Conservation (phyloP, 176 grass and related monocot species). For the bread wheat (Triticum aestivum) region IWGSC_CS_RefSeq_v2.1 NC_057806.1:622712369-622712868, state of each 20-base stretch:
- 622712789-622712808: slow-evolving; percentile 13
- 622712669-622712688: not conserved
- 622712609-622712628: slow-evolving; percentile 40
- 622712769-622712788: slow-evolving; percentile 1
- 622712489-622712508: not conserved
- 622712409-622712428: slow-evolving; percentile 6
- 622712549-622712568: slow-evolving; percentile 27
- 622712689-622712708: slow-evolving; percentile 23
- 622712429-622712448: slow-evolving; percentile 61
- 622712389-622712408: slow-evolving; percentile 48
- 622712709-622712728: slow-evolving; percentile 33
- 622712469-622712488: slow-evolving; percentile 68
- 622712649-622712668: slow-evolving; percentile 16
- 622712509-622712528: not conserved
- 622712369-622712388: slow-evolving; percentile 64
- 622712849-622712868: not conserved
- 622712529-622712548: slow-evolving; percentile 4
- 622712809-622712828: not conserved
- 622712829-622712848: slow-evolving; percentile 13
- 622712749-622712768: slow-evolving; percentile 3
- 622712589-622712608: slow-evolving; percentile 49
- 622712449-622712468: slow-evolving; percentile 76
- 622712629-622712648: slow-evolving; percentile 47
- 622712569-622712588: slow-evolving; percentile 49
- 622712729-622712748: slow-evolving; percentile 29